Evolutionary conservation across 129 eudicot species (phyloP).

Genomic region (Ambrosia trifida): DNA sequence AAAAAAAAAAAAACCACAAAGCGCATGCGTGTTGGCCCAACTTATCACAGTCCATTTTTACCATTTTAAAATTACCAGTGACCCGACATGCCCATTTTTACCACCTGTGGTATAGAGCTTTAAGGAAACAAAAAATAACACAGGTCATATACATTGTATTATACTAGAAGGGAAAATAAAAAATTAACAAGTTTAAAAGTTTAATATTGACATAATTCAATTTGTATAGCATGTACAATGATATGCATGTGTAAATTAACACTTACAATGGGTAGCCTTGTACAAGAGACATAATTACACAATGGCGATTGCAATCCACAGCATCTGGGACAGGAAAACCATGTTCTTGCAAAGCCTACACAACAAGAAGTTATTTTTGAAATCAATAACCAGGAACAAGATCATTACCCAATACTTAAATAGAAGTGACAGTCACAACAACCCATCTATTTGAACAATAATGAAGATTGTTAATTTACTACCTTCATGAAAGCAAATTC

Average conservation of each 20-base stretch:
- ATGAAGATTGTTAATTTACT: background rate
- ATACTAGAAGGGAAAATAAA: background rate
- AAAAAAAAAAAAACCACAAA: background rate
- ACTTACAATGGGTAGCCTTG: slow-evolving; percentile 95
- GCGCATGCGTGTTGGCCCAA: background rate
- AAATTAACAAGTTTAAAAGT: background rate
- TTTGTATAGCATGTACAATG: slow-evolving; percentile 9
- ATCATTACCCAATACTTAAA: slow-evolving; percentile 4
- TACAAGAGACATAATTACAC: slow-evolving; percentile 93
- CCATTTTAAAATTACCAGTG: background rate
- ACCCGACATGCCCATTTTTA: background rate
- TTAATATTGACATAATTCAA: background rate
- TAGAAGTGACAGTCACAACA: background rate
- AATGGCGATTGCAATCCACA: slow-evolving; percentile 92
- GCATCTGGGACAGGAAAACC: slow-evolving; percentile 96
- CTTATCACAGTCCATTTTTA: background rate
- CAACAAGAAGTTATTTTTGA: background rate
- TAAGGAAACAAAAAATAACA: background rate
- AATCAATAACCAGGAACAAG: background rate
- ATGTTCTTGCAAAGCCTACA: slow-evolving; percentile 89
- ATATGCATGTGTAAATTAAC: background rate
- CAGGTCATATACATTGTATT: background rate
- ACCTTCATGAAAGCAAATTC: slow-evolving; percentile 99
- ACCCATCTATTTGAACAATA: slow-evolving; percentile 1
- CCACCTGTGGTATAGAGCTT: background rate